phyloP scores from a whole-genome alignment of 163 green algal species.

The Chlamydomonas reinhardtii region DNA sequence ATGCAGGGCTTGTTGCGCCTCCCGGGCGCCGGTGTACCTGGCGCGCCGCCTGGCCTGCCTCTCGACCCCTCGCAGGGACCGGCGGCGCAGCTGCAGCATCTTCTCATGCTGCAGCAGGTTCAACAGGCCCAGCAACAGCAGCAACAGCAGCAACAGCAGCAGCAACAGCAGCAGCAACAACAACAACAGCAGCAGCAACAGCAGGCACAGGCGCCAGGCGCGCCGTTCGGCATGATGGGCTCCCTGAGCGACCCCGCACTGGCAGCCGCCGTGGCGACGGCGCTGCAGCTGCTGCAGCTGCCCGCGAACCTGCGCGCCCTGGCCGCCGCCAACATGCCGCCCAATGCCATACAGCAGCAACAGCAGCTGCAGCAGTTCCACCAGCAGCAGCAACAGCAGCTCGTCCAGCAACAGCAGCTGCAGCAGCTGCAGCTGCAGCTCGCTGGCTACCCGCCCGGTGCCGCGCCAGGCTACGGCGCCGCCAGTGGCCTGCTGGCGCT shows the following conservation, averaged over 20 bases:
- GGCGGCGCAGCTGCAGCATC: slow-evolving; percentile 8
- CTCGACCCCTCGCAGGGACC: too few species aligned
- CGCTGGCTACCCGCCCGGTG: neutral
- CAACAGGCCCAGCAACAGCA: neutral
- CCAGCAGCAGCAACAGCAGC: slow-evolving; percentile 3
- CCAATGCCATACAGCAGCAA: neutral
- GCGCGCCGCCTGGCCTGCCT: neutral
- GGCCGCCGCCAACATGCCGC: slow-evolving; percentile 23
- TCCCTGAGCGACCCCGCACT: slow-evolving; percentile 29
- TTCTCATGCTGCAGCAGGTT: slow-evolving; percentile 16
- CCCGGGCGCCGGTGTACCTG: too few species aligned
- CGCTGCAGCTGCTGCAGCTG: slow-evolving; percentile 41
- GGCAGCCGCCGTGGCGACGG: slow-evolving; percentile 13
- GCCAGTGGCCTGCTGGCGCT: neutral
- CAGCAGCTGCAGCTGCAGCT: neutral
- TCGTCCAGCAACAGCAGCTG: neutral
- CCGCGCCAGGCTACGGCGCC: neutral
- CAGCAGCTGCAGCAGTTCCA: neutral
- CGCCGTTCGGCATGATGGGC: neutral
- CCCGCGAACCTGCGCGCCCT: slow-evolving; percentile 29
- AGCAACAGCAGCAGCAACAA: slow-evolving; percentile 19
- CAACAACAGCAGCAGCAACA: neutral
- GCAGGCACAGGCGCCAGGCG: neutral
- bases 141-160: too few species aligned
- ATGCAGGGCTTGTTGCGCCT: neutral